A percentile compares a stretch with the other conserved stretches of the same genome.
These are phyloP conservation scores for Mycosphaerella sp. DNA, from an alignment of 2,329 filamentous ascomycete species.

Conservation along the genomic window DNA sequence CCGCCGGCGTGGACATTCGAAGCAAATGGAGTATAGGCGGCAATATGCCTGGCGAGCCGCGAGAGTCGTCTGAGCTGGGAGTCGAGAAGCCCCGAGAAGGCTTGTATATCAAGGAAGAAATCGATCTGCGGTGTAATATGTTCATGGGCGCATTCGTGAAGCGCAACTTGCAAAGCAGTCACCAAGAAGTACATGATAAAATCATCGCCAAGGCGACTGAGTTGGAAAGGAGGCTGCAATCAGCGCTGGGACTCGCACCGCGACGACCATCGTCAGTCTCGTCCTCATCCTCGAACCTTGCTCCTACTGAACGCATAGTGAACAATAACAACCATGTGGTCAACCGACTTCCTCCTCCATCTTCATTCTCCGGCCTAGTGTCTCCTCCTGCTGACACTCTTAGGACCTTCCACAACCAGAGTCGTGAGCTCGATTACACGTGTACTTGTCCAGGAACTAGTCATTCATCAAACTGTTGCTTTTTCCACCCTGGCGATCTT, in stretches of 20 bases:
- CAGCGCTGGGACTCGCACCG: background rate
- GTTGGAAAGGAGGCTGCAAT: conserved; percentile 1
- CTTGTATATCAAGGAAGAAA: conserved; percentile 77
- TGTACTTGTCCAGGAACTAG: conserved; percentile 16
- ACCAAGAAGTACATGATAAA: conserved; percentile 60
- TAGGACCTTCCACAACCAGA: conserved; percentile 2
- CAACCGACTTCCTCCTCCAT: conserved; percentile 1
- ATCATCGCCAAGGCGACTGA: conserved; percentile 22
- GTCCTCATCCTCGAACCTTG: background rate
- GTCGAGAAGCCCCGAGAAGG: conserved; percentile 58
- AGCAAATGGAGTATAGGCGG: conserved; percentile 81
- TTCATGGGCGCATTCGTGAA: conserved; percentile 72
- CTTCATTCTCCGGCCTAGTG: conserved; percentile 1
- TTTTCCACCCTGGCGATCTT: conserved; percentile 17
- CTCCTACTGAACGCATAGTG: background rate
- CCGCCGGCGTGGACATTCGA: conserved; percentile 71
- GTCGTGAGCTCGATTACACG: conserved; percentile 11
- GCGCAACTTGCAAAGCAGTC: conserved; percentile 72
- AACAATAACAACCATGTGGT: conserved; percentile 1
- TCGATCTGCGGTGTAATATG: conserved; percentile 74
- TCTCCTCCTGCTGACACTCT: conserved; percentile 8
- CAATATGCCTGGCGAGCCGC: conserved; percentile 62
- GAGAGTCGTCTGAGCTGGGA: conserved; percentile 56
- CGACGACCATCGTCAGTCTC: background rate
- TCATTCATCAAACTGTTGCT: conserved; percentile 13